Evolutionary conservation across 2,329 filamentous ascomycete genomes (phyloP).

Genomic region (Trichothecium sympodiale): DNA sequence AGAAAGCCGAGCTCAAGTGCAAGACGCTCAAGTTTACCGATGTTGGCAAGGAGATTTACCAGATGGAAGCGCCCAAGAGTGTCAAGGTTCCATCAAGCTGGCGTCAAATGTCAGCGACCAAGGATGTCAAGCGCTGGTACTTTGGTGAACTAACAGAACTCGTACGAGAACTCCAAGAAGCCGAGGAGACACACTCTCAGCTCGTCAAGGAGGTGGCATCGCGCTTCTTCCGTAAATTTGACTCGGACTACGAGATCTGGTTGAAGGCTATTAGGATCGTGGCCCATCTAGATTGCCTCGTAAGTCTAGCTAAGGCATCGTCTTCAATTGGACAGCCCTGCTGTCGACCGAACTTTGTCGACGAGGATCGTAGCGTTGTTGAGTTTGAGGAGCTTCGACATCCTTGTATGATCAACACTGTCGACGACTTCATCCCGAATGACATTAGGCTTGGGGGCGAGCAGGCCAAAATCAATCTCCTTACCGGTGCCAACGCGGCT

Average conservation of each 20-base stretch:
- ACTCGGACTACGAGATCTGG: slow-evolving; percentile 77
- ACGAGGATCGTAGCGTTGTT: slow-evolving; percentile 75
- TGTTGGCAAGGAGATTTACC: slow-evolving; percentile 93
- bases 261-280: slow-evolving; percentile 81
- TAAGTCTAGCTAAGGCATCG: slow-evolving; percentile 85
- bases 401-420: slow-evolving; percentile 83
- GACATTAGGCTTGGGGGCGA: slow-evolving; percentile 79
- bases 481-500: slow-evolving; percentile 93
- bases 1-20: slow-evolving; percentile 64
- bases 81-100: slow-evolving; percentile 80
- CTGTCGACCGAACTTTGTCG: slow-evolving; percentile 80
- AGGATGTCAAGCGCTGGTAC: slow-evolving; percentile 87
- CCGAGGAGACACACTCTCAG: slow-evolving; percentile 86
- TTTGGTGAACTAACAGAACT: slow-evolving; percentile 71
- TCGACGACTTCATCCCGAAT: slow-evolving; percentile 94
- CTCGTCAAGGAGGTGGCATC: slow-evolving; percentile 77
- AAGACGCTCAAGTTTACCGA: slow-evolving; percentile 66
- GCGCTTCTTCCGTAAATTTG: slow-evolving; percentile 79
- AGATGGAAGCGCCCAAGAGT: slow-evolving; percentile 79
- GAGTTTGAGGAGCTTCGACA: slow-evolving; percentile 89
- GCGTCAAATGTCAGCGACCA: slow-evolving; percentile 94
- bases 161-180: slow-evolving; percentile 82
- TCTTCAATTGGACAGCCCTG: slow-evolving; percentile 72
- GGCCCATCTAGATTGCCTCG: slow-evolving; percentile 86
- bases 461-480: slow-evolving; percentile 71